These are phyloP conservation scores for Fusarium denticulatum DNA, from an alignment of 2,329 filamentous ascomycete species.

Conservation along the genomic window DNA sequence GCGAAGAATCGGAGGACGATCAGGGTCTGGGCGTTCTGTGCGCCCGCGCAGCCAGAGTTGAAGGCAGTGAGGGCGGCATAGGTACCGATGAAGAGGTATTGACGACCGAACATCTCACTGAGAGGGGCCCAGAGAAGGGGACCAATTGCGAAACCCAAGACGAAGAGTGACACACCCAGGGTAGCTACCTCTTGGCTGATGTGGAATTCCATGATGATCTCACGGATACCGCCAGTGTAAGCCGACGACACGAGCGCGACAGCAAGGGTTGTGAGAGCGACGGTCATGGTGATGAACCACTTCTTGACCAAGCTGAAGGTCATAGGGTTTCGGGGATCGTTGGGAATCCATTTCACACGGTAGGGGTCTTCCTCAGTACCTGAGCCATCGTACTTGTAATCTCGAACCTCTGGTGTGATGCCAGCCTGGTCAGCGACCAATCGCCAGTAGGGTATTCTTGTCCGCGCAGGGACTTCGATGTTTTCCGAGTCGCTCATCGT, in stretches of 20 bases:
- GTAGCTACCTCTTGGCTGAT: slow-evolving; percentile 35
- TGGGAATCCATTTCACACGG: slow-evolving; percentile 35
- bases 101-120: slow-evolving; percentile 76
- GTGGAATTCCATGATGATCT: slow-evolving; percentile 29
- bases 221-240: slow-evolving; percentile 28
- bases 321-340: slow-evolving; percentile 35
- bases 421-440: slow-evolving; percentile 30
- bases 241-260: slow-evolving; percentile 33
- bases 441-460: slow-evolving; percentile 32
- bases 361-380: slow-evolving; percentile 34
- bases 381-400: slow-evolving; percentile 33
- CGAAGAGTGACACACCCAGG: slow-evolving; percentile 33
- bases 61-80: slow-evolving; percentile 78
- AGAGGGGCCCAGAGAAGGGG: slow-evolving; percentile 81
- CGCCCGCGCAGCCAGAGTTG: slow-evolving; percentile 77
- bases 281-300: slow-evolving; percentile 36
- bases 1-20: slow-evolving; percentile 78
- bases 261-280: slow-evolving; percentile 27
- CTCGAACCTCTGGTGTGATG: slow-evolving; percentile 29
- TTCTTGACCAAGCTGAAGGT: slow-evolving; percentile 23
- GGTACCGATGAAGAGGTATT: slow-evolving; percentile 63
- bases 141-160: slow-evolving; percentile 62
- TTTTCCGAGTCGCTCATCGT: slow-evolving; percentile 27
- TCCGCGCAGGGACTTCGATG: slow-evolving; percentile 28
- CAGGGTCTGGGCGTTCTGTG: slow-evolving; percentile 76